These are phyloP conservation scores for Kwoniella bestiolae DNA, from an alignment of 768 basidiomycete genomes.

Conservation along the genomic window DNA sequence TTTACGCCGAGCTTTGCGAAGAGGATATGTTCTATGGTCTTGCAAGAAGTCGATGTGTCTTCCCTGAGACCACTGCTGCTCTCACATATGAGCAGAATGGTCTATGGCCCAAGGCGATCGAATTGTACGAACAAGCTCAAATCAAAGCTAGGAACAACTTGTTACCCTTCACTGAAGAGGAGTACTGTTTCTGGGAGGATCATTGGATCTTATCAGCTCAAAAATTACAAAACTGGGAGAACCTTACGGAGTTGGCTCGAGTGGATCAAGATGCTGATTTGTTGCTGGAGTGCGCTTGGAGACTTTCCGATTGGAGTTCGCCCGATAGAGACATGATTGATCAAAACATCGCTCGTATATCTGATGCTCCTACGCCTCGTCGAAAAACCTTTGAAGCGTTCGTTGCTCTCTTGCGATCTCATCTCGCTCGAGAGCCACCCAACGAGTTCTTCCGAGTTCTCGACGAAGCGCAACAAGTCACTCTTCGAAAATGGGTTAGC, in stretches of 20 bases:
- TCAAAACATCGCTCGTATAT: slow-evolving; percentile 73
- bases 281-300: slow-evolving; percentile 92
- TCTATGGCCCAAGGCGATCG: slow-evolving; percentile 91
- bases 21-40: slow-evolving; percentile 97
- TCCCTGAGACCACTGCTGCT: slow-evolving; percentile 80
- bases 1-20: slow-evolving; percentile 93
- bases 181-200: slow-evolving; percentile 98
- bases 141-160: slow-evolving; percentile 76
- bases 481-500: slow-evolving; percentile 92
- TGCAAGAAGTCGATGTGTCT: slow-evolving; percentile 88
- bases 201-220: slow-evolving; percentile 96
- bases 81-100: slow-evolving; percentile 93
- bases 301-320: slow-evolving; percentile 82
- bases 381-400: slow-evolving; percentile 97
- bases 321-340: slow-evolving; percentile 71
- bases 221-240: slow-evolving; percentile 98
- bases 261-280: slow-evolving; percentile 89
- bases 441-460: slow-evolving; percentile 81
- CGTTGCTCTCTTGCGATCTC: slow-evolving; percentile 82
- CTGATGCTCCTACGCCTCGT: slow-evolving; percentile 90
- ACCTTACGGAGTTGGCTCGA: slow-evolving; percentile 85
- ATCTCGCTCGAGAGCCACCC: slow-evolving; percentile 74
- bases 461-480: slow-evolving; percentile 95
- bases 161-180: slow-evolving; percentile 88
- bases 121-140: slow-evolving; percentile 87